Conservation (phyloP, 2,329 filamentous ascomycete genomes). For the Acrocalymma vagum region DNA sequence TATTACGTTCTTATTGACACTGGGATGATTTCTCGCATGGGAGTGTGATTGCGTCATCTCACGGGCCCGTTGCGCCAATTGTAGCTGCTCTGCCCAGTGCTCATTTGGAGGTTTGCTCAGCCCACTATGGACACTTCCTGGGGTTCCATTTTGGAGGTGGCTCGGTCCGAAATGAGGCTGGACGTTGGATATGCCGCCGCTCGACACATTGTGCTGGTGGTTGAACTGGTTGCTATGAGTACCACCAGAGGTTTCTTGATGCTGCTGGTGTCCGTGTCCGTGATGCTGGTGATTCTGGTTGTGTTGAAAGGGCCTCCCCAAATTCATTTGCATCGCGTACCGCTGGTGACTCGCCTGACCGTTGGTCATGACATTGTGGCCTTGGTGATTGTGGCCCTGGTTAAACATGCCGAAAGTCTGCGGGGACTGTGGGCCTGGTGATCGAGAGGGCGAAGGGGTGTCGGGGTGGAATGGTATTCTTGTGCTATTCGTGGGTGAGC, state of each 20-base stretch:
- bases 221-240: constrained; percentile 65
- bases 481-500: constrained; percentile 54
- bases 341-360: constrained; percentile 69
- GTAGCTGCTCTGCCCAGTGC: constrained; percentile 90
- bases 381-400: constrained; percentile 69
- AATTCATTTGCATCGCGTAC: constrained; percentile 62
- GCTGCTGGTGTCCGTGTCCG: constrained; percentile 67
- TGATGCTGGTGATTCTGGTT: constrained; percentile 62
- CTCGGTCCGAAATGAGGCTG: constrained; percentile 68
- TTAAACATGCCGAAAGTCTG: constrained; percentile 73
- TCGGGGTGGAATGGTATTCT: constrained; percentile 57
- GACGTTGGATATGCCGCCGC: constrained; percentile 69
- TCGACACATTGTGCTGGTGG: constrained; percentile 69
- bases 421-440: constrained; percentile 61
- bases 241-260: constrained; percentile 61
- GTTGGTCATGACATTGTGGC: constrained; percentile 80
- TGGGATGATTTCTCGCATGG: constrained; percentile 76
- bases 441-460: constrained; percentile 66
- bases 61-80: constrained; percentile 77
- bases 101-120: constrained; percentile 67
- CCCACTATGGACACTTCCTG: constrained; percentile 63
- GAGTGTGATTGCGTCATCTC: constrained; percentile 75
- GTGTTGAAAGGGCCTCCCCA: constrained; percentile 74
- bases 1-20: constrained; percentile 73
- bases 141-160: constrained; percentile 68